A percentile compares a stretch with the other conserved stretches of the same genome.
phyloP scores from a whole-genome alignment of 2,329 filamentous ascomycete genomes.

The Furcasterigmium sp. region DNA sequence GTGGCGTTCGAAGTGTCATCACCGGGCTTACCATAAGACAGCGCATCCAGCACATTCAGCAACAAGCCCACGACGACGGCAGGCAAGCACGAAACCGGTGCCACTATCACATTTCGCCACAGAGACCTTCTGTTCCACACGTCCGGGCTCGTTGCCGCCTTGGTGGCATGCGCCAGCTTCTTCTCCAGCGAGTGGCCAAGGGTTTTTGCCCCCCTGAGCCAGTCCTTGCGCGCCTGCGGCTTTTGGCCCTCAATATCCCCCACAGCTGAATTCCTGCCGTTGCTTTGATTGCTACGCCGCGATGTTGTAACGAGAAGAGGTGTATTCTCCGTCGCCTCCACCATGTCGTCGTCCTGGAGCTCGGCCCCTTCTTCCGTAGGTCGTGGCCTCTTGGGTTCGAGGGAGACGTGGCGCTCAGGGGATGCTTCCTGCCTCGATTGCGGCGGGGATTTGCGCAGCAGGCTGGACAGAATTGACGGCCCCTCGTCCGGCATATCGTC shows the following conservation, averaged over 20 bases:
- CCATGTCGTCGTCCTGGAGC: constrained; percentile 6
- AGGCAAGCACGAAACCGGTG: constrained; percentile 68
- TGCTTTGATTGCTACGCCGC: constrained; percentile 17
- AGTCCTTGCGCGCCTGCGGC: constrained; percentile 20
- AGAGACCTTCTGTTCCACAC: constrained; percentile 64
- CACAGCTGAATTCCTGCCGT: constrained; percentile 14
- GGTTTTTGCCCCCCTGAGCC: constrained; percentile 26
- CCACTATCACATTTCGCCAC: constrained; percentile 57
- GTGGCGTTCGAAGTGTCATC: too few relatives aligned
- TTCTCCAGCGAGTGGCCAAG: constrained; percentile 25
- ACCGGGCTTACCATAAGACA: constrained; percentile 70
- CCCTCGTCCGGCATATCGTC: constrained; percentile 24
- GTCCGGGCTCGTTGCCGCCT: constrained; percentile 9
- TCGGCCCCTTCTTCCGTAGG: constrained; percentile 6
- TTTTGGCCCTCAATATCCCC: constrained; percentile 50
- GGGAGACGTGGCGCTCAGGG: constrained; percentile 8
- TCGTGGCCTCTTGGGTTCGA: constrained; percentile 6
- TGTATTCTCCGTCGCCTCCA: constrained; percentile 35
- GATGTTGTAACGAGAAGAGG: constrained; percentile 37
- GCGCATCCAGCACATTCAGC: constrained; percentile 86
- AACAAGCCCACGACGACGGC: constrained; percentile 84
- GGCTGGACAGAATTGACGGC: constrained; percentile 41
- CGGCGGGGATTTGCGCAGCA: constrained; percentile 45
- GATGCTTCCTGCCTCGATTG: constrained; percentile 21
- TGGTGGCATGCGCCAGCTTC: constrained; percentile 21